A percentile compares a stretch with the other conserved stretches of the same genome.
Evolutionary conservation across 345 rosid genomes (phyloP).

Genomic region (Microthlaspi erraticum): DNA sequence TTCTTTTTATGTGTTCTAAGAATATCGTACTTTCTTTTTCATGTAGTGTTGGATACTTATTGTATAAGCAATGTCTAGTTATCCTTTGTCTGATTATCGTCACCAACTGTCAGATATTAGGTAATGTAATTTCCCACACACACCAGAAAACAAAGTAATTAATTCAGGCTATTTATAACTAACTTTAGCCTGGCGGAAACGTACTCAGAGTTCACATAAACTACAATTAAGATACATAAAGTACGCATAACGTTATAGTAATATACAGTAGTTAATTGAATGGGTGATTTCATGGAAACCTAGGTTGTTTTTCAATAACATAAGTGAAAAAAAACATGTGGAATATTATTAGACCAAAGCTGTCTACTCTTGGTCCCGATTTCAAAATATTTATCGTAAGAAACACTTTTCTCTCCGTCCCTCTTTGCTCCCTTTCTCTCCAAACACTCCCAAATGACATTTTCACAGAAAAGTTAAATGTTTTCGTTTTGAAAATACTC

Average conservation of each 20-base stretch:
- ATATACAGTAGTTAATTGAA: background rate
- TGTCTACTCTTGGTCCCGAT: constrained; percentile 40
- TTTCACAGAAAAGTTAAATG: background rate
- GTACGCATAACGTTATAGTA: constrained; percentile 1
- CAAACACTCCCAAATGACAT: constrained; percentile 27
- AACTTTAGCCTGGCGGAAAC: background rate
- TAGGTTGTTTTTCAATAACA: constrained; percentile 21
- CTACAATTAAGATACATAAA: background rate
- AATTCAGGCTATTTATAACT: background rate
- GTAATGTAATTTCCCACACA: background rate
- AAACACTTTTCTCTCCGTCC: constrained; percentile 40
- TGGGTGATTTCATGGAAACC: constrained; percentile 21
- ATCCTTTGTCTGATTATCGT: background rate
- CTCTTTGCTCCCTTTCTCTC: constrained; percentile 41
- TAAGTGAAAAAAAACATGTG: constrained; percentile 30
- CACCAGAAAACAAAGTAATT: background rate
- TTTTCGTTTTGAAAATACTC: constrained; percentile 4
- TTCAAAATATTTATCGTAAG: constrained; percentile 31
- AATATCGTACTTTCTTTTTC: background rate
- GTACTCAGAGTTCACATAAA: background rate
- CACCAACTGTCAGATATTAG: background rate
- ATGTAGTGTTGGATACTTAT: background rate
- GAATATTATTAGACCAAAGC: constrained; percentile 40
- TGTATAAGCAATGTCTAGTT: background rate
- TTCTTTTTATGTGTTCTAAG: background rate